Evolutionary conservation across 768 basidiomycete species (phyloP), one percentile per base, ranked within the genome.

Genomic region (Termitomyces sp.): DNA sequence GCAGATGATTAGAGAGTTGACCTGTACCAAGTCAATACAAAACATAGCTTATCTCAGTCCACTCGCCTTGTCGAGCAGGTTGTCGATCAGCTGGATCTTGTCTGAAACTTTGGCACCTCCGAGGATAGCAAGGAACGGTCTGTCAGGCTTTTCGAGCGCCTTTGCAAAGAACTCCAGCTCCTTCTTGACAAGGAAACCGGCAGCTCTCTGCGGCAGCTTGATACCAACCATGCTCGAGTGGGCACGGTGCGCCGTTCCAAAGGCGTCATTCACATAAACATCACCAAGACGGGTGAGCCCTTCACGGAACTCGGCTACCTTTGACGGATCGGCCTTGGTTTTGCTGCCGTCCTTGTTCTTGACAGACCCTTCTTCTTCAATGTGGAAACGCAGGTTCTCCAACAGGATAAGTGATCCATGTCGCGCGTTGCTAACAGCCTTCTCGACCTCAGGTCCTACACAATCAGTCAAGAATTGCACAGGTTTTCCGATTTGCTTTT

Each of bases 151-250:
- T 72, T 99, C 96, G 32, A 99, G 83, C 55, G 93, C 96, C 76
- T 98, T 99, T 47, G 96, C 93, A 73, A 99, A 98, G 81, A 88
- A 99, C 67, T 98, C 95, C 65, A 99, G 86, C 74, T 99, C 96
- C 76, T 98, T 98, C 79, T 95, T 97, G 81, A 99, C 89, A 61
- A 99, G 83, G 81, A 97, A 95, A 26, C 96, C 96, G 33, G 96
- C 87, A 1, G 96, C 96, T 64, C 94, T 83, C 74, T 96, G 89
- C 7, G 89, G 87, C 18, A 98, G 82, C 71, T 96, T 86, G 66
- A 99, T 82, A 65, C 96, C 96, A 64, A 99, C 96, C 95, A 99
- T 98, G 67, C 92, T 95, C 0, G 96, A 98, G 74, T 99, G 96
- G 9, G 94, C 95, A 64, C 96, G 93, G 74, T 99, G 96, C 51